Base-by-base conservation (phyloP, 2,329 filamentous ascomycete genomes). In the Ophioceras dolichostomum region DNA sequence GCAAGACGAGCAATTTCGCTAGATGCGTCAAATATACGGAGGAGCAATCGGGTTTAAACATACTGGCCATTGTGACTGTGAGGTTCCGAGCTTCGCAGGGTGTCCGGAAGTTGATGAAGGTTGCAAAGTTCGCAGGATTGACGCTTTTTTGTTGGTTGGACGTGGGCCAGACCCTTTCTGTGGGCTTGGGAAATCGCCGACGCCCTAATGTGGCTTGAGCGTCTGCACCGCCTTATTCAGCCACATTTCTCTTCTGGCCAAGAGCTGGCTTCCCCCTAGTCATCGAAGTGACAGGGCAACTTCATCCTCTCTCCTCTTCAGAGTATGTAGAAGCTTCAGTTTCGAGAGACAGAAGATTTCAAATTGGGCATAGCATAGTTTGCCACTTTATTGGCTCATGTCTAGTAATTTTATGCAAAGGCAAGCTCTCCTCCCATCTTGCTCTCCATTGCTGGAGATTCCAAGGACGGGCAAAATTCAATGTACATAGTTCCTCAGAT, bases 1-100 rank as follows among this genome's bases (percentile, higher is more conserved):
- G 16, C 3, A 18, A 10, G 16, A 14, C 10, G 29, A 31, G 29
- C 9, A 32, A n/a, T n/a, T 32, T 13, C 16, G 4, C 16, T 12
- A 12, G 7, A 10, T 18, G 17, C 10, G 14, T 12, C 16, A 17
- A n/a, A 4, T 34, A 8, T 17, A 35, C 19, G n/a, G n/a, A 35
- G 17, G 4, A 21, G 14, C 10, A 31, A n/a, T n/a, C 14, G 17
- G 12, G 27, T 39, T 7, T 42, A 30, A 31, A 79, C 76, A 47
- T 76, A 80, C 76, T 81, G 70, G 76, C 76, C 76, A 81, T 81
- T 68, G 69, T 68, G 73, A 72, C 55, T 45, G 55, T 47, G 64
- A 59, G 54, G 70, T 39, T 43, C 41, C 34, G 34, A 37, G 17
- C 31, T 33, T 33, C 31, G 19, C 31, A 21, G 19, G 13, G 31